phyloP scores from a whole-genome alignment of 148 eudicot genomes.

The Rhododendron simsii region DNA sequence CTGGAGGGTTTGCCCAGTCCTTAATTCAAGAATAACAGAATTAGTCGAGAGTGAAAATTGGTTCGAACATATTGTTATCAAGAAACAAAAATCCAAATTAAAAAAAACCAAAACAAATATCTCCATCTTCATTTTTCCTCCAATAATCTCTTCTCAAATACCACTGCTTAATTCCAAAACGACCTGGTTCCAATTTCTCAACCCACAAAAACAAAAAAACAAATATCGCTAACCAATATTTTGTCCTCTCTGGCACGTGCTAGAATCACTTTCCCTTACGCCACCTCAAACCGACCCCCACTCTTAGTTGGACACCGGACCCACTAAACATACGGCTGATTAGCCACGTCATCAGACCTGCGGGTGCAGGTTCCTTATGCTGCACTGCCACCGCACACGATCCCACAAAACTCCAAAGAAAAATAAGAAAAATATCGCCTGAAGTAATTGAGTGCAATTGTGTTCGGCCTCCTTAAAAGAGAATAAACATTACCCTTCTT shows the following conservation, averaged over 20 bases:
- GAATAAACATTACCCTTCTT: too few species aligned
- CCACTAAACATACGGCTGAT: background rate
- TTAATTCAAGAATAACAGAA: too few species aligned
- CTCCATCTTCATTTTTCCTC: background rate
- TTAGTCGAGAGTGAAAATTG: too few species aligned
- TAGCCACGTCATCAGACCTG: background rate
- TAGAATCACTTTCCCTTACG: background rate
- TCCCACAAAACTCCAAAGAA: conserved; percentile 5
- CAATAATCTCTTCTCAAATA: background rate
- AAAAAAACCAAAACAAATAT: too few species aligned
- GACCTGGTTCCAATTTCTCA: too few species aligned
- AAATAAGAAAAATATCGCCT: background rate
- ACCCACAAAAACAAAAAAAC: background rate
- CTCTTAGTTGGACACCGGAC: background rate
- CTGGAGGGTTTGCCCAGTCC: too few species aligned
- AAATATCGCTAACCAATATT: background rate
- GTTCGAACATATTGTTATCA: too few species aligned
- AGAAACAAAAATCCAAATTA: too few species aligned
- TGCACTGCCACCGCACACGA: conserved; percentile 1
- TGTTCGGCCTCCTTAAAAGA: too few species aligned
- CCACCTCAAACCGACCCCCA: background rate
- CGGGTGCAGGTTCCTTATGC: background rate
- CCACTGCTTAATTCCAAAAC: too few species aligned
- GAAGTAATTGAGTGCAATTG: background rate
- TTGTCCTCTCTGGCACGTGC: background rate